Conservation (phyloP, 2,329 filamentous ascomycete species). For the Plectosphaerella sp. region DNA sequence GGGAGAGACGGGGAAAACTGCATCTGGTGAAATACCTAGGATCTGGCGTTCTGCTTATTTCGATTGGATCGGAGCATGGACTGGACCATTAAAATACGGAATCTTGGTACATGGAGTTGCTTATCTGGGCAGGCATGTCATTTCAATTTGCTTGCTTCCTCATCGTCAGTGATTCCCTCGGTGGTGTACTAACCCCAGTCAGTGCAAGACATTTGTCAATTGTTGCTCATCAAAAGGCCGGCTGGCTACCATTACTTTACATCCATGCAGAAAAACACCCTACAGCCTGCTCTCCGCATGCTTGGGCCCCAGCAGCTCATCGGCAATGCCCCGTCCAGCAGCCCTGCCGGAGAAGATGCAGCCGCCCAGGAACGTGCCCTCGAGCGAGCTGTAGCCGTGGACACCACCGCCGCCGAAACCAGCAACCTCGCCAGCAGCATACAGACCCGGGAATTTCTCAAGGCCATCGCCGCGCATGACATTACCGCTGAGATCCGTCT, state of each 20-base stretch:
- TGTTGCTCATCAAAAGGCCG: background rate
- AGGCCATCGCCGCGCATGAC: conserved; percentile 46
- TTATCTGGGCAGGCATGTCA: background rate
- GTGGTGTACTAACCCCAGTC: background rate
- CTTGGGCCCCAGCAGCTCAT: conserved; percentile 28
- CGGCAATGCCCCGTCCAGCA: conserved; percentile 50
- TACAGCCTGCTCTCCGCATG: background rate
- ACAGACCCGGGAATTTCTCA: conserved; percentile 46
- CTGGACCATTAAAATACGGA: background rate
- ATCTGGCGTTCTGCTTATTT: no score
- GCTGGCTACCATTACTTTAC: background rate
- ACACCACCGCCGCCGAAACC: conserved; percentile 60
- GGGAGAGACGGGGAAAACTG: background rate
- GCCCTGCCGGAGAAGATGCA: conserved; percentile 59
- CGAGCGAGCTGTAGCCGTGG: conserved; percentile 57
- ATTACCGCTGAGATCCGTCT: conserved; percentile 53
- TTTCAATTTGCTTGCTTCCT: background rate
- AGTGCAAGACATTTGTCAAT: background rate
- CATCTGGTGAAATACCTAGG: no score
- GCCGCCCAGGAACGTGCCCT: conserved; percentile 58
- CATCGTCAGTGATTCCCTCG: background rate
- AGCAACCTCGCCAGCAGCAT: conserved; percentile 56
- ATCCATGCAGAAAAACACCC: background rate
- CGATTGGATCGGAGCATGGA: background rate
- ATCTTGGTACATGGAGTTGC: background rate